Evolutionary conservation across 495 filamentous ascomycete genomes (phyloP).

Genomic region (Aspergillus leporis): DNA sequence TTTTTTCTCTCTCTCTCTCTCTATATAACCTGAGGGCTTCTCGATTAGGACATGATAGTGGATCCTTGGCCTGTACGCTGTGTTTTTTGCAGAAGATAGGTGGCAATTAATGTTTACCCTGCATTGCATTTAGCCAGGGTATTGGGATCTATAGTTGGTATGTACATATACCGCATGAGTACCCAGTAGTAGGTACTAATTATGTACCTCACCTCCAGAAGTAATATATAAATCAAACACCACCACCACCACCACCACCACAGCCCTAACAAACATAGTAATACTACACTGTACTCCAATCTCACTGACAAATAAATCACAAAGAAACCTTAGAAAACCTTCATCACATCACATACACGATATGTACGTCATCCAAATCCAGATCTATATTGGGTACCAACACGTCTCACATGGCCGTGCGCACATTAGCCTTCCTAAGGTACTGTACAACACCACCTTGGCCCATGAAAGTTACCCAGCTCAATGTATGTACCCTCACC

Average conservation of each 20-base stretch:
- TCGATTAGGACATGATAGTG: too few species aligned
- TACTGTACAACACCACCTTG: too few species aligned
- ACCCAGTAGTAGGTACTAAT: too few species aligned
- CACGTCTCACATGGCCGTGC: not conserved
- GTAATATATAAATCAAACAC: not conserved
- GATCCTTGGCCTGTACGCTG: not conserved
- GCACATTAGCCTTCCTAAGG: too few species aligned
- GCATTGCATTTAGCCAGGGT: not conserved
- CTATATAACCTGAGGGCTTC: not conserved
- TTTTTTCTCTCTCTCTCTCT: not conserved
- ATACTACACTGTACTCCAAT: not conserved
- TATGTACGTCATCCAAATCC: not conserved
- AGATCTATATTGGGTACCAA: conserved; percentile 2
- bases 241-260: not conserved
- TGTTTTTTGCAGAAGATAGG: conserved; percentile 3
- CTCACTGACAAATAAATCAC: not conserved
- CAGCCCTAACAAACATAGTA: not conserved
- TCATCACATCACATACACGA: not conserved
- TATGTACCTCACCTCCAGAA: too few species aligned
- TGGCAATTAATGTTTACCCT: not conserved
- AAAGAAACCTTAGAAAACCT: too few species aligned
- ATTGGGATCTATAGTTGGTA: not conserved
- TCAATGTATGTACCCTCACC: too few species aligned
- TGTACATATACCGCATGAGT: not conserved
- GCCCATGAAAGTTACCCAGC: too few species aligned